phyloP scores from a whole-genome alignment of 805 yeast species.

The Komagataella populi region DNA sequence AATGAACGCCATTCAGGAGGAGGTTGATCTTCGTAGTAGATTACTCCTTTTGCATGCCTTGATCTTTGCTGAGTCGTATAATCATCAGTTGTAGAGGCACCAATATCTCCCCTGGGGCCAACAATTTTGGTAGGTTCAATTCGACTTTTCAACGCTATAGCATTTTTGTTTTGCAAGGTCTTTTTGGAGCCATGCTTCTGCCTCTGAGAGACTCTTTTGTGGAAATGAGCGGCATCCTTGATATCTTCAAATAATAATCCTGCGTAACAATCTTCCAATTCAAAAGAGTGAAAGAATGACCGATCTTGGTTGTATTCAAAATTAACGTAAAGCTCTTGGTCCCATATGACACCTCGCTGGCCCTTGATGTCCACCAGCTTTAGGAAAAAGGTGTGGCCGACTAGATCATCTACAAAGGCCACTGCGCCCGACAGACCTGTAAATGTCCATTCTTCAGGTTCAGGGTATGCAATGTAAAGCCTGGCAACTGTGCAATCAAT shows the following conservation, averaged over 20 bases:
- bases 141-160: slow-evolving; percentile 61
- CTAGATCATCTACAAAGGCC: slow-evolving; percentile 78
- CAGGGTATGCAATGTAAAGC: slow-evolving; percentile 82
- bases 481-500: slow-evolving; percentile 86
- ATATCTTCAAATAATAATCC: slow-evolving; percentile 87
- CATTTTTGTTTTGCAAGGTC: slow-evolving; percentile 77
- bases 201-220: slow-evolving; percentile 59
- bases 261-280: slow-evolving; percentile 76
- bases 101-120: slow-evolving; percentile 56
- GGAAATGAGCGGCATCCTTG: slow-evolving; percentile 75
- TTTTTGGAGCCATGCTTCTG: slow-evolving; percentile 80
- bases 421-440: slow-evolving; percentile 88
- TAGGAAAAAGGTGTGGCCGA: slow-evolving; percentile 86
- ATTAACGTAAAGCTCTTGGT: slow-evolving; percentile 83
- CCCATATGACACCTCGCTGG: slow-evolving; percentile 86
- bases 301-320: slow-evolving; percentile 90
- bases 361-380: slow-evolving; percentile 81
- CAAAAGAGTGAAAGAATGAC: slow-evolving; percentile 89
- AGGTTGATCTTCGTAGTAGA: slow-evolving; percentile 67
- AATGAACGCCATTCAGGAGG: slow-evolving; percentile 78
- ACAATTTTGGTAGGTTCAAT: slow-evolving; percentile 19
- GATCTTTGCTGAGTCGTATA: slow-evolving; percentile 38
- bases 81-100: slow-evolving; percentile 14
- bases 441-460: slow-evolving; percentile 65
- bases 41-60: slow-evolving; percentile 40